These are phyloP conservation scores for Leccinellum albellum DNA, from an alignment of 768 basidiomycete genomes.

Conservation along the genomic window DNA sequence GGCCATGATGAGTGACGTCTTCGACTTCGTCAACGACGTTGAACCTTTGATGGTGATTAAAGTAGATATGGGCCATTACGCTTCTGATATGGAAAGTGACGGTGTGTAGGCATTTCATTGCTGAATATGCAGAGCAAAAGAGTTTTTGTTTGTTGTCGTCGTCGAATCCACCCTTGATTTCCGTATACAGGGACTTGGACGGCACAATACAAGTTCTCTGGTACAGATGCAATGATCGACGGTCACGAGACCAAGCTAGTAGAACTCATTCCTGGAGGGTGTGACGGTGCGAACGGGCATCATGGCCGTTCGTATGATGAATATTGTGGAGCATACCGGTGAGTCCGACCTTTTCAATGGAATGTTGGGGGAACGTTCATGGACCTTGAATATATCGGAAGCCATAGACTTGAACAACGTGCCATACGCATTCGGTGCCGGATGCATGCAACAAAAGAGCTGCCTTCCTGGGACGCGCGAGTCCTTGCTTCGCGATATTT, in stretches of 20 bases:
- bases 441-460: not conserved
- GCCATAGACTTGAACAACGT: not conserved
- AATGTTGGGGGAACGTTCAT: too few species aligned
- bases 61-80: not conserved
- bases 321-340: not conserved
- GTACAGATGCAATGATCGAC: not conserved
- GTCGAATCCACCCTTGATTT: not conserved
- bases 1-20: not conserved
- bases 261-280: not conserved
- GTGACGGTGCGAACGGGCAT: not conserved
- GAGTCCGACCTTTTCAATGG: not conserved
- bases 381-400: too few species aligned
- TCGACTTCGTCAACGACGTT: not conserved
- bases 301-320: not conserved
- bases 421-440: not conserved
- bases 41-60: not conserved
- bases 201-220: not conserved
- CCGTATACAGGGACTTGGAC: not conserved
- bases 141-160: not conserved
- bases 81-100: not conserved
- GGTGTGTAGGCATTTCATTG: not conserved
- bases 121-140: not conserved
- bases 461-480: not conserved
- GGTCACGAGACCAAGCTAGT: not conserved
- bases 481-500: not conserved